Evolutionary conservation across 306 rosid species (phyloP), one percentile per base, ranked within the genome.

Genomic region (Ammopiptanthus mongolicus): DNA sequence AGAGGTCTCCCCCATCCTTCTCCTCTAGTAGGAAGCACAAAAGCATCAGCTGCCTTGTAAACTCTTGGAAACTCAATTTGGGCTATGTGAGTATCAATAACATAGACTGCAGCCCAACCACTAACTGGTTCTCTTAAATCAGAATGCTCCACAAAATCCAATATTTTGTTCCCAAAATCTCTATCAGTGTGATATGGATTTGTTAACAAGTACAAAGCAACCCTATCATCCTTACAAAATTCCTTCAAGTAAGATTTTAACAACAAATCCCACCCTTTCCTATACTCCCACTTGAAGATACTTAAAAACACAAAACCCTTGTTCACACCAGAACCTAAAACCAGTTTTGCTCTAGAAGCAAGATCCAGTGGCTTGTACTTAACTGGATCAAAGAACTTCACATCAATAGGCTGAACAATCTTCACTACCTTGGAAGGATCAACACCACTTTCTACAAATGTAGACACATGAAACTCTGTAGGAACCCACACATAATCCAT

Each of bases 401-500:
- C 95, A 87, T 93, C 98, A 74, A 93, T 76, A 73, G 95, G 93
- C 72, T 93, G 98, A 68, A 90, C 91, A 76, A 90, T 82, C 78
- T 93, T 93, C 75, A 87, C 96, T 41, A 93, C 80, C 84, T 90
- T 93, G 31, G 87, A 81, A 76, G 93, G 82, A 81, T 88, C 85
- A 86, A 90, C 93, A 77, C 98, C 97, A 71, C 97, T 93, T 78
- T 85, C 50, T 12, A 78, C 65, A 71, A 90, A 90, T 4, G 89
- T 88, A 33, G 86, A 81, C n/a, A 61, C 85, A 51, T 87, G 97
- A 77, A 89, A 93, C 12, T 87, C 87, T 12, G 95, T 88, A 53
- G 98, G 98, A 66, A 93, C 98, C 98, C 98, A 90, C 69, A 93
- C 91, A 78, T 84, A 86, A 76, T 93, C 88, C 97, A 93, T 90